phyloP scores from a whole-genome alignment of 345 rosid genomes.

The Gossypium raimondii region DNA sequence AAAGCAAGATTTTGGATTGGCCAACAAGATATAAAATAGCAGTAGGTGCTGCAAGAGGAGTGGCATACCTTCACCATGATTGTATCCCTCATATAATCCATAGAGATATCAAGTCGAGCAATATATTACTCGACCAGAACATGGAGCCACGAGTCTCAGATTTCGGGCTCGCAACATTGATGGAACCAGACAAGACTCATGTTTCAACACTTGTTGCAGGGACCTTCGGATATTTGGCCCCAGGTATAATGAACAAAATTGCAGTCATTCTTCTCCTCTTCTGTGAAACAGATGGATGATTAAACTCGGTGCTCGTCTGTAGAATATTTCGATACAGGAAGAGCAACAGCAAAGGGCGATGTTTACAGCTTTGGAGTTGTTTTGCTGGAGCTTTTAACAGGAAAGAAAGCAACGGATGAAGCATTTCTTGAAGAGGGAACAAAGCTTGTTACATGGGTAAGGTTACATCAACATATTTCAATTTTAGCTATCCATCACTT shows the following conservation, averaged over 20 bases:
- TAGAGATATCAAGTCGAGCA: slow-evolving; percentile 63
- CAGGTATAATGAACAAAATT: no score
- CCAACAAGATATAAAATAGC: no score
- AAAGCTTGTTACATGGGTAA: slow-evolving; percentile 83
- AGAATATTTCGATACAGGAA: slow-evolving; percentile 81
- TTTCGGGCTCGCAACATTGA: no score
- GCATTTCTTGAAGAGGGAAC: slow-evolving; percentile 78
- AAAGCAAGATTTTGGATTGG: no score
- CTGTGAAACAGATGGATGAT: neutral
- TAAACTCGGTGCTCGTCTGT: slow-evolving; percentile 11
- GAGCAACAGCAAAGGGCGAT: slow-evolving; percentile 73
- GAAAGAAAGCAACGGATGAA: slow-evolving; percentile 74
- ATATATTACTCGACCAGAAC: neutral
- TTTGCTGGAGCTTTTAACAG: slow-evolving; percentile 67
- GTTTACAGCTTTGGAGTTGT: slow-evolving; percentile 84
- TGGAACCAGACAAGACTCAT: no score
- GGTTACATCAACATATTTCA: no score
- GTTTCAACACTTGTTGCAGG: no score
- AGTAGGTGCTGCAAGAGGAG: no score
- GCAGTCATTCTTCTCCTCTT: neutral
- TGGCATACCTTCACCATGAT: no score
- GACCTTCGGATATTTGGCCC: no score
- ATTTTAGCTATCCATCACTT: no score
- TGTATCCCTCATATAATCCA: slow-evolving; percentile 88
- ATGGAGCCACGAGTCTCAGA: no score